Evolutionary conservation across 2,329 filamentous ascomycete genomes (phyloP).

Genomic region (Alternaria sp.): DNA sequence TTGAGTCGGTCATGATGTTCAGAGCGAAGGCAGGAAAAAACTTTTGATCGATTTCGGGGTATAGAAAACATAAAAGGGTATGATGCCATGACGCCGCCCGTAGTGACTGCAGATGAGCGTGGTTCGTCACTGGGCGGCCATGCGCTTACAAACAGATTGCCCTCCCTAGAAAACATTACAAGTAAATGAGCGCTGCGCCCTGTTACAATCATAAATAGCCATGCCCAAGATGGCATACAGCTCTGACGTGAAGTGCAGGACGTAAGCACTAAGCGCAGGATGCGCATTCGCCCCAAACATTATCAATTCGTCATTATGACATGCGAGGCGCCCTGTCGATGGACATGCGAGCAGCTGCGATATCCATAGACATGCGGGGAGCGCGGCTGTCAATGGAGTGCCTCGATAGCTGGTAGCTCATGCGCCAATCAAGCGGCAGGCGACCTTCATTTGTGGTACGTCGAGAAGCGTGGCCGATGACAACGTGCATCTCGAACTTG

Average conservation of each 20-base stretch:
- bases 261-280: neutral
- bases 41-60: neutral
- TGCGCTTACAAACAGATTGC: neutral
- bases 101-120: neutral
- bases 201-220: neutral
- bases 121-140: neutral
- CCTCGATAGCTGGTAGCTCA: slow-evolving; percentile 15
- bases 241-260: neutral
- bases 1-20: neutral
- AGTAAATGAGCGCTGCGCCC: neutral
- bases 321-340: slow-evolving; percentile 6
- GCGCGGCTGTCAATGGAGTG: slow-evolving; percentile 9
- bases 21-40: neutral
- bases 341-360: slow-evolving; percentile 13
- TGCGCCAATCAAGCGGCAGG: slow-evolving; percentile 18
- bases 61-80: neutral
- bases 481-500: slow-evolving; percentile 17
- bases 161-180: slow-evolving; percentile 7
- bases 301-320: slow-evolving; percentile 6
- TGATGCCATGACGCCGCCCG: neutral
- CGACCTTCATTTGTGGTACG: slow-evolving; percentile 16
- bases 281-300: slow-evolving; percentile 1
- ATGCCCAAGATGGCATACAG: neutral
- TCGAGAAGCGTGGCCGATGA: slow-evolving; percentile 19
- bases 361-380: slow-evolving; percentile 12